Base-by-base conservation (phyloP, 1,284 basidiomycete species). In the Earliella scabrosa region DNA sequence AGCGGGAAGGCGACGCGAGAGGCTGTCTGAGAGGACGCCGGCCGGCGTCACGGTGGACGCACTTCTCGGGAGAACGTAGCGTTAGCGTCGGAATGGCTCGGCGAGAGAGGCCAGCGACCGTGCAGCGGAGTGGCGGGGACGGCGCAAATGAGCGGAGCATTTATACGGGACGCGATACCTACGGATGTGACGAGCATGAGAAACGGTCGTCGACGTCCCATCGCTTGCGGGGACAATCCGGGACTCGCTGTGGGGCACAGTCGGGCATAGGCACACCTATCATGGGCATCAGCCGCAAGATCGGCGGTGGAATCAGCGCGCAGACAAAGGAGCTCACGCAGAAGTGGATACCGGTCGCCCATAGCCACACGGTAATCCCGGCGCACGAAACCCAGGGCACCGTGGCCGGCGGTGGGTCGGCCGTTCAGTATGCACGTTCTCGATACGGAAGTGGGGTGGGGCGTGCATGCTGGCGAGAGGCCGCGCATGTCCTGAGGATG, bases 171-270 rank as follows among this genome's bases (percentile, higher is more conserved):
- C 18, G 18, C 50, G 40, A 23, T 21, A 45, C 34, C 44, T 31
- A 31, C 13, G 13, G 29, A 36, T 46, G 45, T 52, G 51, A 52
- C 46, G 45, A 23, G 34, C n/a, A 34, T 32, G 35, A 52, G 43
- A 26, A 23, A 10, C 27, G 11, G 11, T 10, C 29, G 24, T 46
- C 44, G 39, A 24, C 10, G 20, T 9, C 39, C 21, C 21, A 23
- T 9, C 10, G 10, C 20, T 23, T 40, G 21, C 39, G 39, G 49
- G 31, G n/a, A 23, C 21, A 51, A 21, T 29, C 27, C 29, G 29
- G 29, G 31, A 38, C 39, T 7, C 31, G 23, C 31, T 26, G 48
- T 18, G 48, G 32, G 16, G 11, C 21, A 4, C 8, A 23, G 35
- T 23, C n/a, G 43, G 34, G 35, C 36, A 45, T 39, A 20, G 16